Conservation (phyloP, 805 yeast species). For the Soucietia sequanensis region DNA sequence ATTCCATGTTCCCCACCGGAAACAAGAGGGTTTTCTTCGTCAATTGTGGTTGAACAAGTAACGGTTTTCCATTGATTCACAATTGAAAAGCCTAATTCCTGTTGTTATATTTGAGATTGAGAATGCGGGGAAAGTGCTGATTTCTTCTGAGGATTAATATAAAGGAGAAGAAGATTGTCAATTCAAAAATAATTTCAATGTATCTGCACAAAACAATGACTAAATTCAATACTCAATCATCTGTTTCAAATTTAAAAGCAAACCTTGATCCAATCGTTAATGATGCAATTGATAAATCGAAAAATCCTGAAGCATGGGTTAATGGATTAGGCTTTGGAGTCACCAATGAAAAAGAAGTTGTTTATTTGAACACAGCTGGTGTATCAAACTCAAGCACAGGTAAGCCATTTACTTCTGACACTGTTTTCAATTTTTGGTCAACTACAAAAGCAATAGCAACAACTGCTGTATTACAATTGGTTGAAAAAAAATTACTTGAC, state of each 20-base stretch:
- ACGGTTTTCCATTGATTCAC: no score
- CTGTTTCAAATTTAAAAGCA: background rate
- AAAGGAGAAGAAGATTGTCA: no score
- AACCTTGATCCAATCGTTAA: constrained; percentile 2
- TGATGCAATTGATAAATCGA: constrained; percentile 1
- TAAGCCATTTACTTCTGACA: constrained; percentile 3
- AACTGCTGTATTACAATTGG: constrained; percentile 27
- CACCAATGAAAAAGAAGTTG: constrained; percentile 10
- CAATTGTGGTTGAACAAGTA: no score
- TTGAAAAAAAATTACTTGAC: constrained; percentile 27
- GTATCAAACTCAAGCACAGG: constrained; percentile 2
- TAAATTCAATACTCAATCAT: background rate
- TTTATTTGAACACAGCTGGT: constrained; percentile 12
- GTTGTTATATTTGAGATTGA: no score
- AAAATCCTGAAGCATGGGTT: constrained; percentile 2
- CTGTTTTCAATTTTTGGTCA: constrained; percentile 25
- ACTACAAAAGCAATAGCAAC: constrained; percentile 29
- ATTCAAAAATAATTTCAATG: no score
- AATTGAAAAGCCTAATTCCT: no score
- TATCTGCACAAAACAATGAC: no score
- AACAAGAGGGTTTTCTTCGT: no score
- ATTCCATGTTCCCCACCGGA: no score
- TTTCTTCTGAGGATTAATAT: no score
- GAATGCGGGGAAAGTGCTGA: no score
- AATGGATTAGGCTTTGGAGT: constrained; percentile 14